Percentiles rank a stretch among this genome's conserved stretches.
Conservation (phyloP, 768 basidiomycete genomes). For the Russula foetens region DNA sequence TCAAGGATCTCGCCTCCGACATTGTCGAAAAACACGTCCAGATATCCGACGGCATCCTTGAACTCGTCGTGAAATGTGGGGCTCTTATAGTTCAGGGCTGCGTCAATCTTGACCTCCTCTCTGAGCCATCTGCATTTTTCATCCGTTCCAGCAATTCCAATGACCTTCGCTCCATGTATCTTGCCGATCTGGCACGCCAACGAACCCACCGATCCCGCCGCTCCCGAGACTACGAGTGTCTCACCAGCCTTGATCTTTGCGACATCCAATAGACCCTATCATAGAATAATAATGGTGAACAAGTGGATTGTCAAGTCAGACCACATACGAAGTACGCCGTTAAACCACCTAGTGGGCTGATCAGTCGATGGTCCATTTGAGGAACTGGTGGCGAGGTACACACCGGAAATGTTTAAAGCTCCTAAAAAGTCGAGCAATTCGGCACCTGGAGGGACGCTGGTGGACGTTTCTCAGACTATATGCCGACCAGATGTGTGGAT, state of each 20-base stretch:
- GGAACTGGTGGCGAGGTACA: conserved; percentile 16
- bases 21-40: conserved; percentile 86
- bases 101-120: conserved; percentile 74
- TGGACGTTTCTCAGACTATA: background rate
- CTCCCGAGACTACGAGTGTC: conserved; percentile 79
- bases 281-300: conserved; percentile 2
- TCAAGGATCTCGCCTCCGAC: conserved; percentile 80
- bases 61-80: conserved; percentile 63
- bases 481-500: background rate
- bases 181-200: conserved; percentile 81
- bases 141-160: conserved; percentile 76
- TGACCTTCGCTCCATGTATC: conserved; percentile 68
- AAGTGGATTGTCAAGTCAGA: too few relatives aligned
- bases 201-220: conserved; percentile 86
- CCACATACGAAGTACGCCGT: conserved; percentile 81
- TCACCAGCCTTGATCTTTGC: conserved; percentile 79
- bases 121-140: conserved; percentile 87
- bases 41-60: conserved; percentile 56
- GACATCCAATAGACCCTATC: conserved; percentile 73
- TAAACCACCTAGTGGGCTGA: too few relatives aligned
- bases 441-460: conserved; percentile 50
- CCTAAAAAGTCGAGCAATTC: conserved; percentile 71
- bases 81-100: conserved; percentile 84
- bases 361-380: background rate
- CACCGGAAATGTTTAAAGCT: conserved; percentile 67